These are phyloP conservation scores for Penicillium paneum DNA, from an alignment of 2,329 filamentous ascomycete species.

Conservation along the genomic window DNA sequence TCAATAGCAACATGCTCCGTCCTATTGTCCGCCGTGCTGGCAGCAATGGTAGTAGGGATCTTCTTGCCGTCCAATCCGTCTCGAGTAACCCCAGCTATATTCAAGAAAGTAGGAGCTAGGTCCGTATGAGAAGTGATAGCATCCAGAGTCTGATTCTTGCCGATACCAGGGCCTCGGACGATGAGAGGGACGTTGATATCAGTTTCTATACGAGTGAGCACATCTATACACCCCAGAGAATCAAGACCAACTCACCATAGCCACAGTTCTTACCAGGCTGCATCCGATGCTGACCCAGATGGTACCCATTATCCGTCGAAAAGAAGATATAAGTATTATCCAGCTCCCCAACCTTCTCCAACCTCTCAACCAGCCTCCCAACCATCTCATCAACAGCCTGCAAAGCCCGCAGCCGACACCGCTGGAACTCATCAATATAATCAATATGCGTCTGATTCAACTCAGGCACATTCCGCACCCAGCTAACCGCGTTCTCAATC, in stretches of 20 bases:
- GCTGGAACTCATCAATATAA: conserved; percentile 53
- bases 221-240: neutral
- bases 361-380: conserved; percentile 40
- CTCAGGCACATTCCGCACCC: conserved; percentile 43
- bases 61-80: conserved; percentile 56
- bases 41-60: conserved; percentile 43
- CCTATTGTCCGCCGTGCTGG: conserved; percentile 24
- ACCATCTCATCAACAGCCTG: conserved; percentile 56
- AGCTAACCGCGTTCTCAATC: conserved; percentile 49
- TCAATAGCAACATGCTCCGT: conserved; percentile 58
- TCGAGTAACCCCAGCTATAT: conserved; percentile 37
- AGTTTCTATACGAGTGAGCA: conserved; percentile 20
- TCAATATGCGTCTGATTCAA: conserved; percentile 47
- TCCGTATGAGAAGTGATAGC: conserved; percentile 61
- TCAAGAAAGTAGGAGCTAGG: conserved; percentile 59
- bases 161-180: conserved; percentile 56
- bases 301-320: conserved; percentile 59
- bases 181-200: conserved; percentile 59
- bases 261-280: conserved; percentile 57
- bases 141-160: conserved; percentile 40
- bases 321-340: conserved; percentile 58
- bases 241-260: conserved; percentile 45
- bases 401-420: conserved; percentile 48
- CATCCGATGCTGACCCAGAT: conserved; percentile 57
- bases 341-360: conserved; percentile 42